Percentiles rank a stretch among this genome's conserved stretches.
Conservation (phyloP, 2,329 filamentous ascomycete genomes). For the Trichophyton schoenleinii region DNA sequence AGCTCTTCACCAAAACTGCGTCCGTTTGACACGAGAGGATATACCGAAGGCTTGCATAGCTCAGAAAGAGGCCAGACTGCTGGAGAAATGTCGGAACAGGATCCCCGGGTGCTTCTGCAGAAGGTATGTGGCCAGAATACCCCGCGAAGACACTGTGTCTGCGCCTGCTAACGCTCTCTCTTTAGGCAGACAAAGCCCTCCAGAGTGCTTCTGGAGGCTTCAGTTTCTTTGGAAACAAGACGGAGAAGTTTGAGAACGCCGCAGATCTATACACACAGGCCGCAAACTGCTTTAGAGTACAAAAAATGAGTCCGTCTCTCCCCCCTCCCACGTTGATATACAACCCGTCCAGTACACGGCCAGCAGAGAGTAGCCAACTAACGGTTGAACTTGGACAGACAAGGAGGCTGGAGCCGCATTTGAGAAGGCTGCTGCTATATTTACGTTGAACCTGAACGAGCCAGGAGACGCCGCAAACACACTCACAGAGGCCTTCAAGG, state of each 20-base stretch:
- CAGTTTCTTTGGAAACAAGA: conserved; percentile 72
- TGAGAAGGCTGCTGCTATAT: conserved; percentile 71
- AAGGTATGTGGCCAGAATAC: conserved; percentile 43
- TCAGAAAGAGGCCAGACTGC: neutral
- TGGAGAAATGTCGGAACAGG: conserved; percentile 45
- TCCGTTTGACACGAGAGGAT: neutral
- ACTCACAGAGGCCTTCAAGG: conserved; percentile 83
- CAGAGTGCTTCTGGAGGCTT: conserved; percentile 67
- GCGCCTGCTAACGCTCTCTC: conserved; percentile 13
- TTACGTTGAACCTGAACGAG: conserved; percentile 70
- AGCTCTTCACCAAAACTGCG: neutral
- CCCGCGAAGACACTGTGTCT: conserved; percentile 11
- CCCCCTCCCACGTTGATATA: conserved; percentile 7
- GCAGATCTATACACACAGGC: conserved; percentile 79
- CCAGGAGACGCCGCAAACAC: conserved; percentile 86
- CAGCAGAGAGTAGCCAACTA: neutral
- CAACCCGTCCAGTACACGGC: neutral
- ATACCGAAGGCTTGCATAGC: neutral
- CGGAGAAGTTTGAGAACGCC: conserved; percentile 82
- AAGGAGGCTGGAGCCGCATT: conserved; percentile 79
- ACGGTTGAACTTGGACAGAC: conserved; percentile 37
- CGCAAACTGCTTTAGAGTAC: conserved; percentile 81
- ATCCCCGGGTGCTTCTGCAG: conserved; percentile 65
- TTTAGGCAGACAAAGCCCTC: conserved; percentile 74
- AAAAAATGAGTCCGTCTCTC: conserved; percentile 56